A percentile compares a stretch with the other conserved stretches of the same genome.
Evolutionary conservation across 257 asterid genomes (phyloP).

Genomic region (Marsdenia floribunda): DNA sequence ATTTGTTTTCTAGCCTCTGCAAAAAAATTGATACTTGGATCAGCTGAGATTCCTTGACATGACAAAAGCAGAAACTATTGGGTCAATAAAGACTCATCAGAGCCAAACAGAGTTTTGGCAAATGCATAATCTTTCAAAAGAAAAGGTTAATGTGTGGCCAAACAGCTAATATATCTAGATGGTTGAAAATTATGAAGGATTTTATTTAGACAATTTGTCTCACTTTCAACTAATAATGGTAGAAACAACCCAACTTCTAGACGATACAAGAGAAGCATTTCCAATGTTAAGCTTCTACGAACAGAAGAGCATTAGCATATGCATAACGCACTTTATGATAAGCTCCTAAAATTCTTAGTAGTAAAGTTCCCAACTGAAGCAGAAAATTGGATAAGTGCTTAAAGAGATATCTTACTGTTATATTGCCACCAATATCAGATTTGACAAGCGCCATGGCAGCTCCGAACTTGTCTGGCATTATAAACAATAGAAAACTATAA

Average conservation of each 20-base stretch:
- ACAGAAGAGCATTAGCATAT: not conserved
- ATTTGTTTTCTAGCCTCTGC: conserved; percentile 89
- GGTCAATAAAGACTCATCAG: conserved; percentile 10
- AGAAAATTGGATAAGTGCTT: not conserved
- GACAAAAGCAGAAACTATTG: not conserved
- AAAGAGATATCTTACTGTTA: conserved; percentile 46
- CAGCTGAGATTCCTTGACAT: conserved; percentile 2
- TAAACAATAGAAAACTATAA: conserved; percentile 7
- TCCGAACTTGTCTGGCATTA: conserved; percentile 81
- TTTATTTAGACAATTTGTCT: not conserved
- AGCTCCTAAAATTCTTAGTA: not conserved
- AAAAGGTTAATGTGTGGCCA: not conserved
- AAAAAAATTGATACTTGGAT: conserved; percentile 6
- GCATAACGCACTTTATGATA: not conserved
- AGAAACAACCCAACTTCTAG: not conserved
- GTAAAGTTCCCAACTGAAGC: not conserved
- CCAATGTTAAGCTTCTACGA: not conserved
- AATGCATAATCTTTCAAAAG: not conserved
- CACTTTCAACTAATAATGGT: not conserved
- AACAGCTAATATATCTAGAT: not conserved
- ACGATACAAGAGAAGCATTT: conserved; percentile 2
- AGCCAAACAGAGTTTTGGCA: not conserved
- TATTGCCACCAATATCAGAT: conserved; percentile 90
- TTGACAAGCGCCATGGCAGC: conserved; percentile 92
- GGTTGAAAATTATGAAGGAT: not conserved